These are phyloP conservation scores for Moniliella sp. DNA, from an alignment of 1,284 basidiomycete genomes.

Conservation along the genomic window DNA sequence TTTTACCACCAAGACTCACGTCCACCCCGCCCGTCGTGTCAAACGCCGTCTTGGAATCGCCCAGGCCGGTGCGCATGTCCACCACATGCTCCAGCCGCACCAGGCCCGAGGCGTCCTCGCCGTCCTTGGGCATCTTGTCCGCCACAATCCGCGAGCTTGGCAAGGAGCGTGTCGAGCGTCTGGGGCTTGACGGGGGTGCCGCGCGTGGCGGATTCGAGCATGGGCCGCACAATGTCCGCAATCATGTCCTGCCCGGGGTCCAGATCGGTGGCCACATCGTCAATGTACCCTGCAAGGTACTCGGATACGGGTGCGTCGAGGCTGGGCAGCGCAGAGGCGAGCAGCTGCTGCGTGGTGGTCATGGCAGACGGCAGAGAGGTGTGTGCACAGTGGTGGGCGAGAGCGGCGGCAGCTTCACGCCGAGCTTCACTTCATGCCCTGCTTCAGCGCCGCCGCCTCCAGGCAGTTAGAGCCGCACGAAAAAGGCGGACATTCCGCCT, in stretches of 20 bases:
- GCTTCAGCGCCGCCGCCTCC: too few relatives aligned
- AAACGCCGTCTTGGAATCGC: constrained; percentile 27
- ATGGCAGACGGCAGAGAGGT: too few relatives aligned
- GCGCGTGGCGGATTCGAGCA: constrained; percentile 25
- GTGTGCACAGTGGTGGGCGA: too few relatives aligned
- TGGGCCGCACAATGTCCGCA: constrained; percentile 19
- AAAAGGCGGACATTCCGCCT: too few relatives aligned
- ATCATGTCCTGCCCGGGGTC: constrained; percentile 17
- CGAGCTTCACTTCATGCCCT: too few relatives aligned
- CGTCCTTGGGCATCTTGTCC: constrained; percentile 11
- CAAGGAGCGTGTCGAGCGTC: constrained; percentile 10
- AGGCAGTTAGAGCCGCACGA: too few relatives aligned
- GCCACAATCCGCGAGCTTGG: constrained; percentile 17
- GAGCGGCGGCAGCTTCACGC: too few relatives aligned
- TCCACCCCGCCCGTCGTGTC: constrained; percentile 35
- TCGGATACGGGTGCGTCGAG: constrained; percentile 79
- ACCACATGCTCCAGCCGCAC: constrained; percentile 75
- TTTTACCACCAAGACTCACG: constrained; percentile 77
- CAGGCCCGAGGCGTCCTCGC: constrained; percentile 36
- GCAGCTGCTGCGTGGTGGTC: too few relatives aligned
- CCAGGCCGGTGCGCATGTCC: constrained; percentile 60
- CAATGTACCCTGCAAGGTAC: constrained; percentile 75
- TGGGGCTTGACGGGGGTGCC: constrained; percentile 11
- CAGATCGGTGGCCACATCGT: constrained; percentile 49
- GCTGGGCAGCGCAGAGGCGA: constrained; percentile 56